Conservation (phyloP, 768 basidiomycete genomes). For the Astraeus odoratus region DNA sequence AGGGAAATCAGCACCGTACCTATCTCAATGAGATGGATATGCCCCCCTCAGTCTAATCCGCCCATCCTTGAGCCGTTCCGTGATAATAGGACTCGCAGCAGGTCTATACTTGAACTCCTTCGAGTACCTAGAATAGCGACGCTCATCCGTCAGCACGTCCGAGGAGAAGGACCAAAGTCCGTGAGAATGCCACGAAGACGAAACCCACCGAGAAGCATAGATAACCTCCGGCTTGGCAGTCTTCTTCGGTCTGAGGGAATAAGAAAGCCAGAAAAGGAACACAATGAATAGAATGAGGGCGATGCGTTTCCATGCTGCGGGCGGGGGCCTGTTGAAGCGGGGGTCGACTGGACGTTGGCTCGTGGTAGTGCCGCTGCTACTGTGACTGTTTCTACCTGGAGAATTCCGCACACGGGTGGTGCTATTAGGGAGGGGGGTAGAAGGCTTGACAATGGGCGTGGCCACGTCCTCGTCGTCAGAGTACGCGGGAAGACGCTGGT, state of each 20-base stretch:
- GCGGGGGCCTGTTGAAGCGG: constrained; percentile 34
- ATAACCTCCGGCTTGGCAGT: constrained; percentile 40
- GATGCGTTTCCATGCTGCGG: constrained; percentile 41
- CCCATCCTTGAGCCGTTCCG: constrained; percentile 69
- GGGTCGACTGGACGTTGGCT: constrained; percentile 13
- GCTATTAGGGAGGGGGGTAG: not conserved
- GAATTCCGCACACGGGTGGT: not conserved
- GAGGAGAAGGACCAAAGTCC: not conserved
- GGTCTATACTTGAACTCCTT: constrained; percentile 77
- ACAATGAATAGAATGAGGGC: constrained; percentile 36
- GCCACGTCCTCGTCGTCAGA: not conserved
- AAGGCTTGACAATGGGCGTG: not conserved
- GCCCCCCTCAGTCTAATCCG: constrained; percentile 66
- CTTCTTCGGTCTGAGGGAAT: constrained; percentile 23
- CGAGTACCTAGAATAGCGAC: constrained; percentile 75
- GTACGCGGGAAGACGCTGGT: constrained; percentile 1
- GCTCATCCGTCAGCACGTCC: not conserved
- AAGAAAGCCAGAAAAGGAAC: constrained; percentile 39
- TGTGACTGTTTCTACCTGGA: not conserved
- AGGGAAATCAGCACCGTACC: too few relatives aligned
- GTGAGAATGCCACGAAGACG: not conserved
- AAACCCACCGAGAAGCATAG: constrained; percentile 55
- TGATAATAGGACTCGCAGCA: constrained; percentile 79
- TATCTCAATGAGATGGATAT: too few relatives aligned
- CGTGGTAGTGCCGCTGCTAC: too few relatives aligned